phyloP scores from a whole-genome alignment of 23 red algal genomes.

The Gracilaria domingensis region DNA sequence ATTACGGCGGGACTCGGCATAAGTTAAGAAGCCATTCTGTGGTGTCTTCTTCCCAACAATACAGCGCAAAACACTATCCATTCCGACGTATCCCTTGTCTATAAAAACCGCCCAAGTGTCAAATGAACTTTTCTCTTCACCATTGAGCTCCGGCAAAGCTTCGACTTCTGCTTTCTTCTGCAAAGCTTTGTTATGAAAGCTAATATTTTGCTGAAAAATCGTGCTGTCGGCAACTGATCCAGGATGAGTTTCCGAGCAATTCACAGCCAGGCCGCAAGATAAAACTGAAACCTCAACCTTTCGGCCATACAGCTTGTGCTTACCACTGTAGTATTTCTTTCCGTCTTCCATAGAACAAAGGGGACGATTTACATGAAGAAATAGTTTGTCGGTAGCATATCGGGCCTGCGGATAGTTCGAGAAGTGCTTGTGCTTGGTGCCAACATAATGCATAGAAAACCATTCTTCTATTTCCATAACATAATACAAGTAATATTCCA shows the following conservation, averaged over 20 bases:
- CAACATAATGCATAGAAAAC: not conserved
- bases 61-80: not conserved
- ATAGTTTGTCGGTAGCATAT: not conserved
- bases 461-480: not conserved
- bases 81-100: not conserved
- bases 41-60: not conserved
- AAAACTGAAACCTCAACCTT: not conserved
- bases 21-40: not conserved
- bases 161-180: not conserved
- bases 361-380: not conserved
- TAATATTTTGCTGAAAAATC: not conserved
- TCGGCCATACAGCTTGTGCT: not conserved
- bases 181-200: not conserved
- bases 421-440: not conserved
- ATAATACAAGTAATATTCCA: not conserved
- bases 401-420: not conserved
- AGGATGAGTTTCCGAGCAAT: not conserved
- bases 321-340: not conserved
- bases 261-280: not conserved
- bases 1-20: not conserved
- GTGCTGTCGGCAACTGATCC: not conserved
- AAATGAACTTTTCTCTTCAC: not conserved
- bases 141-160: not conserved
- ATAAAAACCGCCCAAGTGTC: not conserved
- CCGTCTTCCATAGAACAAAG: not conserved